Evolutionary conservation across 768 basidiomycete species (phyloP).

Genomic region (Scleroderma bovista): DNA sequence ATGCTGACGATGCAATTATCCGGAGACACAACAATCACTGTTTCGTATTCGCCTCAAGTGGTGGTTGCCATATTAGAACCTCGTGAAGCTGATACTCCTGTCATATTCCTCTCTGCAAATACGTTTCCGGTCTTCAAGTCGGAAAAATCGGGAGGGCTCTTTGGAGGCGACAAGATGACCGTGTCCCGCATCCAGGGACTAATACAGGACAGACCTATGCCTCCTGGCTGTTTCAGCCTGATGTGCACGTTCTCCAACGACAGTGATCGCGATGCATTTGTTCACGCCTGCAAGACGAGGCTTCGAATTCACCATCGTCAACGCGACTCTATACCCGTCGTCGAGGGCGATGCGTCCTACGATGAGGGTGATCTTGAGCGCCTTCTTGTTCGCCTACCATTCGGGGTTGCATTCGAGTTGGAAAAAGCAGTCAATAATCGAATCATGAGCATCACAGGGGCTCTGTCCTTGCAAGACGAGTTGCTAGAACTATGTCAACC

Average conservation of each 20-base stretch:
- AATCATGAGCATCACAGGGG: constrained; percentile 20
- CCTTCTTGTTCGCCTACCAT: constrained; percentile 23
- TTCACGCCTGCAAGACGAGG: constrained; percentile 14
- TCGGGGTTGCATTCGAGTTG: constrained; percentile 34
- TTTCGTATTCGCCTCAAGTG: constrained; percentile 14
- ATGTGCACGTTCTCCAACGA: constrained; percentile 24
- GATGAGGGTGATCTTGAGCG: constrained; percentile 10
- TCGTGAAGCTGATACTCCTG: constrained; percentile 4
- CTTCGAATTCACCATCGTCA: constrained; percentile 15
- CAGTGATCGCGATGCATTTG: constrained; percentile 25
- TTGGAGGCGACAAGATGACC: not conserved
- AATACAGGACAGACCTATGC: constrained; percentile 16
- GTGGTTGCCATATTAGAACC: constrained; percentile 20
- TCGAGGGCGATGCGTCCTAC: constrained; percentile 3
- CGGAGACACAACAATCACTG: constrained; percentile 1
- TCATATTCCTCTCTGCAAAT: constrained; percentile 29
- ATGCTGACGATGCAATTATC: not conserved
- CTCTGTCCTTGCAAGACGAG: constrained; percentile 12
- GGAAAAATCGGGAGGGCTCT: not conserved
- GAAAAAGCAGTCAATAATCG: constrained; percentile 32
- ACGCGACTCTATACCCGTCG: constrained; percentile 11
- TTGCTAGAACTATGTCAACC: constrained; percentile 16
- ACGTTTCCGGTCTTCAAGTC: constrained; percentile 27
- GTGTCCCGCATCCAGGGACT: constrained; percentile 24
- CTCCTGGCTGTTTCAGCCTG: constrained; percentile 25